Evolutionary conservation across 1,284 basidiomycete genomes (phyloP), one percentile per base, ranked within the genome.

Genomic region (Papiliotrema flavescens): DNA sequence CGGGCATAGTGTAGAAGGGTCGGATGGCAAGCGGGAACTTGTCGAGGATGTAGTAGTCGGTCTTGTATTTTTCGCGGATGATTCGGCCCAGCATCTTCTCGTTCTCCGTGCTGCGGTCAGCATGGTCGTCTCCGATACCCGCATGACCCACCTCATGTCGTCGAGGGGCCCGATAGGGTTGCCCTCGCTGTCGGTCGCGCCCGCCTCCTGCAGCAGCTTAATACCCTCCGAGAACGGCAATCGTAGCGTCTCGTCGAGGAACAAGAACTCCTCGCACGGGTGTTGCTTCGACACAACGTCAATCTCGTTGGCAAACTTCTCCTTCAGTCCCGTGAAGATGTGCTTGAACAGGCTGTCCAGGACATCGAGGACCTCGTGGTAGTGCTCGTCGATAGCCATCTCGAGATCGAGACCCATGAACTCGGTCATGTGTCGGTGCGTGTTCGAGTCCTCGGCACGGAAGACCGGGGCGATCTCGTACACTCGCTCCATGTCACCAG

Each of bases 341-440:
- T 80, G 80, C 66, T 90, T 80, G 73, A 96, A 85, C 72, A 95
- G 82, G 49, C 80, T 81, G 74, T 97, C 93, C 55, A 97, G 82
- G 36, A 89, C 75, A 65, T 94, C 90, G 79, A 95, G 82, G 28
- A 90, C 90, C 76, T 95, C 96, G 78, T 98, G 94, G 71, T 98
- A 98, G 76, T 98, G 93, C 74, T 98, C 93, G 71, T 97, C 89
- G 63, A 99, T 93, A 2, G 86, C 83, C 96, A 99, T 98, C 77
- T 99, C 96, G 64, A 99, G 82, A 88, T 99, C 96, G 64, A 99
- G 86, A 47, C 96, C 96, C 64, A 93, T 90, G 78, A 98, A 99
- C 77, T 99, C 96, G 44, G 96, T 99, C 80, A 99, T 83, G 80
- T 99, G 96, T 51, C 96, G 87, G 75, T 97, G 90, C 3, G 95